These are phyloP conservation scores for Paspalum vaginatum DNA, from an alignment of 176 grass and related monocot genomes.

Conservation along the genomic window DNA sequence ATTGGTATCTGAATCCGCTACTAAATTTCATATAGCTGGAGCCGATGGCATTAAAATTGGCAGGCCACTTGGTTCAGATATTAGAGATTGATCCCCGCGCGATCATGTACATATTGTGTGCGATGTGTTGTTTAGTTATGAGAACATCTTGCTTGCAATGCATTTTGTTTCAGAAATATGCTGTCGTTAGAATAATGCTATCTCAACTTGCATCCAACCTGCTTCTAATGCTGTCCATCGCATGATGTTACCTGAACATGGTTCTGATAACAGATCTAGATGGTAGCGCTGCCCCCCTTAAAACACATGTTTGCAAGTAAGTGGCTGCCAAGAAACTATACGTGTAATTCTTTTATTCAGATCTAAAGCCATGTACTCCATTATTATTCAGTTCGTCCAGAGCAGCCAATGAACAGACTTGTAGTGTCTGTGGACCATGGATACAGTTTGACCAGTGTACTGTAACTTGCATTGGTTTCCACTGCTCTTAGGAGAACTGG, in stretches of 20 bases:
- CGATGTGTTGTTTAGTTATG: background rate
- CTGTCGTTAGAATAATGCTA: background rate
- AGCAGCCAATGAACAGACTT: too few species aligned
- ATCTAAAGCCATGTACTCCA: background rate
- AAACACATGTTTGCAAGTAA: background rate
- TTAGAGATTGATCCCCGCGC: background rate
- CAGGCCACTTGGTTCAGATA: background rate
- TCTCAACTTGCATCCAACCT: background rate
- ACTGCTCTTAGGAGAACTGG: too few species aligned
- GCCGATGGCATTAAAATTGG: background rate
- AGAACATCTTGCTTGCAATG: background rate
- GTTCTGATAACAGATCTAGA: background rate
- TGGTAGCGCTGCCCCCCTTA: background rate
- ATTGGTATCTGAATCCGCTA: background rate
- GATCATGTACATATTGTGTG: background rate
- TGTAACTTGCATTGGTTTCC: too few species aligned
- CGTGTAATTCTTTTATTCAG: background rate
- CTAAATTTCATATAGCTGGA: background rate
- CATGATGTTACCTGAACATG: background rate
- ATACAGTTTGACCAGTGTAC: too few species aligned
- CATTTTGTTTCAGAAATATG: background rate
- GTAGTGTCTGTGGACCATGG: too few species aligned
- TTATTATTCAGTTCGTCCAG: too few species aligned
- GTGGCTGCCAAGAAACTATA: background rate
- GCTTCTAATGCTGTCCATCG: background rate